phyloP scores from a whole-genome alignment of 331 rosid genomes.

The Cydonia oblonga region DNA sequence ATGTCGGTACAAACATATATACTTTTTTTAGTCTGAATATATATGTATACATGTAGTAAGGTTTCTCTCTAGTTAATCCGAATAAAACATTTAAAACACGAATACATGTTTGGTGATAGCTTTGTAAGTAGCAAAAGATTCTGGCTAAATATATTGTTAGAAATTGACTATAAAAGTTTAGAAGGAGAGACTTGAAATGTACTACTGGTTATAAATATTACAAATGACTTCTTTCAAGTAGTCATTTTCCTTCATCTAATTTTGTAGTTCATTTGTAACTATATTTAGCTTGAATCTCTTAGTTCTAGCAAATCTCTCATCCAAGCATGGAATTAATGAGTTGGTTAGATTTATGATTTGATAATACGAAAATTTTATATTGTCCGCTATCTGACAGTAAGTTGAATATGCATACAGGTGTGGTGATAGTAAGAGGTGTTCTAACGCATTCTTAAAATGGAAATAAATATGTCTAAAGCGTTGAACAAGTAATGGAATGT shows the following conservation, averaged over 20 bases:
- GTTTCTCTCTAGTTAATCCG: not conserved
- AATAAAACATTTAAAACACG: not conserved
- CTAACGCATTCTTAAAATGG: not conserved
- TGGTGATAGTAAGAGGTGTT: not conserved
- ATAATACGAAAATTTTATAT: too few relatives aligned
- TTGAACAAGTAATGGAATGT: not conserved
- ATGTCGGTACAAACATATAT: not conserved
- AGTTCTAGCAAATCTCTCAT: not conserved
- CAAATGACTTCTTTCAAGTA: not conserved
- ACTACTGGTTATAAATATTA: not conserved
- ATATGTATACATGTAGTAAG: not conserved
- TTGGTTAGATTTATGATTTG: not conserved
- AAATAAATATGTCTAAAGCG: not conserved
- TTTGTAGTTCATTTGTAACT: not conserved
- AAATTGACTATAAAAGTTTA: too few relatives aligned
- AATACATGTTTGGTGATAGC: not conserved
- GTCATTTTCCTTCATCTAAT: not conserved
- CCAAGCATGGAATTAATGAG: not conserved
- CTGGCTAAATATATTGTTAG: not conserved
- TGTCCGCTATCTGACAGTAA: not conserved
- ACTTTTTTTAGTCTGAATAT: not conserved
- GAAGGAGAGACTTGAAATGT: not conserved
- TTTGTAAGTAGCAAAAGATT: not conserved
- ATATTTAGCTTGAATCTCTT: not conserved
- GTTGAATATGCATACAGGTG: not conserved